Evolutionary conservation across 345 rosid genomes (phyloP), one percentile per base, ranked within the genome.

Genomic region (Camelina neglecta): DNA sequence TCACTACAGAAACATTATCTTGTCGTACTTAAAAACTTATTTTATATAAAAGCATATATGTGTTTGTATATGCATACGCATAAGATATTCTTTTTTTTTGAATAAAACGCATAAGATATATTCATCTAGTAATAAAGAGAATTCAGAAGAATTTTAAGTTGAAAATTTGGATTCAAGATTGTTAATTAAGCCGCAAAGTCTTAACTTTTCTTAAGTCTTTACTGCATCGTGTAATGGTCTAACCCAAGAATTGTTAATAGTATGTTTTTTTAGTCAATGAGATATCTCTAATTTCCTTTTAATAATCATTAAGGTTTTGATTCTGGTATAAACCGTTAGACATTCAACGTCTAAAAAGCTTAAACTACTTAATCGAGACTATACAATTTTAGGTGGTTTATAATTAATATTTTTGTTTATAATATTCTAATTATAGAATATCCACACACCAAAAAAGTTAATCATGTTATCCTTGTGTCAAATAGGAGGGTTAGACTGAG

Each of bases 1-100:
- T 71, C 80, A 77, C 73, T 77, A 65, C 81, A 65, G 8, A 71
- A 49, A 65, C 69, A 71, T 59, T 38, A 35, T 70, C 36, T 64
- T 35, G 57, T 56, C 26, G 36, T 4, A 53, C 15, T 39, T 36
- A 18, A 36, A 45, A 36, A 36, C 41, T 10, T 45, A 6, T 45
- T 3, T 64, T 54, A 15, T 57, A 35, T 23, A 44, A 48, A 74
- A 18, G 18, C 18, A 6, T 42, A 60, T 33, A 55, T 21, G 39
- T 60, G n/a, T 49, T 11, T 3, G 2, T 8, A 53, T 42, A 36
- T 6, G 4, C 8, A 51, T 41, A 60, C 18, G 65, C 39, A 35
- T n/a, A 74, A 16, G 23, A 58, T 18, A 18, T 18, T 18, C 18
- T 18, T 18, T 18, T 18, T 18, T 18, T 18, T 18, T 18, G 18